Base-by-base conservation (phyloP, 495 filamentous ascomycete genomes). In the Pseudomonodictys pantanalensis region DNA sequence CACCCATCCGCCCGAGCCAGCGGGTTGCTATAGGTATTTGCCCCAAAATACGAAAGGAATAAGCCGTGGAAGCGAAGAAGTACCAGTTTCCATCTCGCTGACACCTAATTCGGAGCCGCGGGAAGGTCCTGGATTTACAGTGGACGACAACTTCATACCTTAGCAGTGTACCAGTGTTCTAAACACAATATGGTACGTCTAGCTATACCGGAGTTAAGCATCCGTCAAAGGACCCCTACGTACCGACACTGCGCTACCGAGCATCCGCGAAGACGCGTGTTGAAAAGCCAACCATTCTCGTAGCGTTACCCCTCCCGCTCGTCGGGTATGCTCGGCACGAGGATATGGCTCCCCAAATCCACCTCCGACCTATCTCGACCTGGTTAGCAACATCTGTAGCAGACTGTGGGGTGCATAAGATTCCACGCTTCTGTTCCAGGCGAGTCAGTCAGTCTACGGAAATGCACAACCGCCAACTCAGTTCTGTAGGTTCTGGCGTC, bases 311-410 rank as follows among this genome's bases (percentile, higher is more conserved):
- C 49, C 47, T 47, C 48, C 2, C 42, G 49, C 38, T 52, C 41
- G 23, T 53, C 57, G 57, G 38, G 57, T 50, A 45, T 52, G 57
- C 57, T 60, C 57, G 57, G 57, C 38, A 47, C n/a, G n/a, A n/a
- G n/a, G n/a, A n/a, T n/a, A n/a, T n/a, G n/a, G 18, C 25, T 7
- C 22, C 17, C 50, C 38, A 30, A 29, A 46, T 39, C 18, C 32
- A 22, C 17, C 47, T 18, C 6, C 10, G 2, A 22, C 17, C 0
- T n/a, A n/a, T n/a, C n/a, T 15, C 15, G 15, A 15, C 32, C 7
- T 35, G 28, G 48, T 18, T 60, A 60, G 48, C 28, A 28, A 10
- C 18, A 3, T 26, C 1, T 48, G 20, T 32, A 2, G 17, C 45
- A 30, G 18, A 20, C 35, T 59, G 56, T 59, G 56, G 56, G 38